These are phyloP conservation scores for Diaporthe citri DNA, from an alignment of 2,329 filamentous ascomycete species.

Conservation along the genomic window DNA sequence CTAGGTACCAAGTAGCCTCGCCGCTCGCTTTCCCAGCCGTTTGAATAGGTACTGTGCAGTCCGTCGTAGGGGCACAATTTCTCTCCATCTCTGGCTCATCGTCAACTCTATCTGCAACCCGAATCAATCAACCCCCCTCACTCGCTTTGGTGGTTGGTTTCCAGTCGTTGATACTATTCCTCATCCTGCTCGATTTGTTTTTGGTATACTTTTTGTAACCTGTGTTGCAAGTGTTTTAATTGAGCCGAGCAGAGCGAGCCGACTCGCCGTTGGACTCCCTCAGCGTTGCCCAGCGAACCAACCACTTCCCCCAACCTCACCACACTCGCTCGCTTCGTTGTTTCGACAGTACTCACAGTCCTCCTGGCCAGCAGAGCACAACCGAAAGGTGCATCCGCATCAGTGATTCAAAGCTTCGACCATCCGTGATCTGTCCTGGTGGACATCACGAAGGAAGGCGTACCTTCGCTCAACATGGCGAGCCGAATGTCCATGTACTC, in stretches of 20 bases:
- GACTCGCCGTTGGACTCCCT: constrained; percentile 31
- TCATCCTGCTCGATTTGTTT: constrained; percentile 41
- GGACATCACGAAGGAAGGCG: constrained; percentile 50
- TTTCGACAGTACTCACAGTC: constrained; percentile 24
- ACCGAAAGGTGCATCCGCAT: constrained; percentile 1
- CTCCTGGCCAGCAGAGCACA: constrained; percentile 33
- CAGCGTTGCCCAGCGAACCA: constrained; percentile 47
- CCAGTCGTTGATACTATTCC: constrained; percentile 52
- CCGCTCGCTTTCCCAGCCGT: constrained; percentile 16
- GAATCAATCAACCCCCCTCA: constrained; percentile 59
- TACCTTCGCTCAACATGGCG: constrained; percentile 61
- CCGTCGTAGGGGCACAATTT: constrained; percentile 6
- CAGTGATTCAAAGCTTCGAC: constrained; percentile 26
- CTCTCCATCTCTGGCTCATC: constrained; percentile 37
- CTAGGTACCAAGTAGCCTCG: background rate
- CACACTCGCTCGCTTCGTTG: constrained; percentile 21
- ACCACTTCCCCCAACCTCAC: constrained; percentile 36
- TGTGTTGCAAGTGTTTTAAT: constrained; percentile 22
- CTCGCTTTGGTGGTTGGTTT: constrained; percentile 68
- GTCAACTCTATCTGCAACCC: constrained; percentile 25
- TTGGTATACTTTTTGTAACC: constrained; percentile 23
- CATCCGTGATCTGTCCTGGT: constrained; percentile 50
- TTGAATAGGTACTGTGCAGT: constrained; percentile 27
- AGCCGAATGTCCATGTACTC: constrained; percentile 79
- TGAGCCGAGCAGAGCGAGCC: constrained; percentile 38